These are phyloP conservation scores for Pestalotiopsis sp. DNA, from an alignment of 2,329 filamentous ascomycete genomes.

Conservation along the genomic window DNA sequence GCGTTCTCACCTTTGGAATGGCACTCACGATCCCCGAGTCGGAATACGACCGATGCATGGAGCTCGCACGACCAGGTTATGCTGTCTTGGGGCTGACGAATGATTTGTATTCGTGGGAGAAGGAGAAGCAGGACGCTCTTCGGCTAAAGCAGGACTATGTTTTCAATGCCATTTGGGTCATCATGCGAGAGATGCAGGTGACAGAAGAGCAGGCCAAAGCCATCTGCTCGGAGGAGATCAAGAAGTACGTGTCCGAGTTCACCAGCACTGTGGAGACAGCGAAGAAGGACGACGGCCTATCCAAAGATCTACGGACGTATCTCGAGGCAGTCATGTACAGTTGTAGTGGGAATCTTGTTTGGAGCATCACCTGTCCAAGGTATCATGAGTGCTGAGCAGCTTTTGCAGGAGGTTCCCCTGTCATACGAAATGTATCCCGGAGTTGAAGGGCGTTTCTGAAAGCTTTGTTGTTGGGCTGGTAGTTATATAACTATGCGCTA, in stretches of 20 bases:
- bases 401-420: no score
- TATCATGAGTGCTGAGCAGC: neutral
- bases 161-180: constrained; percentile 41
- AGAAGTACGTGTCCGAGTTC: constrained; percentile 11
- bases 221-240: constrained; percentile 15
- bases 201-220: constrained; percentile 22
- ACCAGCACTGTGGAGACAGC: neutral
- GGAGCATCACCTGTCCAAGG: constrained; percentile 9
- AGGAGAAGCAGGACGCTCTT: constrained; percentile 34
- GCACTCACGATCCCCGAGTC: constrained; percentile 38
- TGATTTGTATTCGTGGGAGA: constrained; percentile 42
- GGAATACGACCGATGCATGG: constrained; percentile 32
- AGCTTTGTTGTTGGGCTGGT: no score
- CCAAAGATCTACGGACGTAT: neutral
- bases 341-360: constrained; percentile 3
- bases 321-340: constrained; percentile 1
- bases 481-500: no score
- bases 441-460: no score
- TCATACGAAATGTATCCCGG: no score
- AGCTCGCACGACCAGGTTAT: constrained; percentile 31
- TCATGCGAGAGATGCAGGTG: constrained; percentile 38
- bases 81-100: constrained; percentile 37
- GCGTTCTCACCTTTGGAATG: constrained; percentile 38
- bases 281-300: neutral
- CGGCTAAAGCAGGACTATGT: constrained; percentile 28